These are phyloP conservation scores for Phytopythium litorale DNA, from an alignment of 352 stramenopile species.

Conservation along the genomic window DNA sequence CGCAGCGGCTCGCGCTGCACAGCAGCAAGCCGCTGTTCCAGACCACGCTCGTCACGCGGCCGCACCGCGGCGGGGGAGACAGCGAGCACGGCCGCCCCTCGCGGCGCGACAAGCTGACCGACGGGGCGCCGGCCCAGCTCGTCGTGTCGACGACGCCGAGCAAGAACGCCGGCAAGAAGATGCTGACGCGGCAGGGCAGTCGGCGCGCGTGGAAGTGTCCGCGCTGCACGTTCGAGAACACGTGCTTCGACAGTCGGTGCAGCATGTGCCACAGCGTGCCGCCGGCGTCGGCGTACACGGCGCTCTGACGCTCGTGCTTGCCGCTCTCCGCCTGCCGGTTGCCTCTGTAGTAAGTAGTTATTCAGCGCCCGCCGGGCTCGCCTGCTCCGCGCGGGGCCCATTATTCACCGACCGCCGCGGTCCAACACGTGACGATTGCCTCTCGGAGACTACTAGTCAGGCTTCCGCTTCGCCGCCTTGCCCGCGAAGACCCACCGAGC, in stretches of 20 bases:
- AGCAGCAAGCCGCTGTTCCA: conserved; percentile 28
- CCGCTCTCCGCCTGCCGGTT: too few species aligned
- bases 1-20: conserved; percentile 21
- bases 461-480: background rate
- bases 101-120: background rate
- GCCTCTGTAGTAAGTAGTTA: conserved; percentile 4
- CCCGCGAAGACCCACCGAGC: background rate
- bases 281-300: conserved; percentile 17
- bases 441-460: background rate
- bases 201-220: conserved; percentile 46
- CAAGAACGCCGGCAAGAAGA: conserved; percentile 14
- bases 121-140: background rate
- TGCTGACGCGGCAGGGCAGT: conserved; percentile 29
- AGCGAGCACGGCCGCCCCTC: background rate
- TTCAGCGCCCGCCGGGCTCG: background rate
- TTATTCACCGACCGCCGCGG: background rate
- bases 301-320: conserved; percentile 5
- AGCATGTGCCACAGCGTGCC: conserved; percentile 56
- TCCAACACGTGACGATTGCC: background rate
- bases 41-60: conserved; percentile 25
- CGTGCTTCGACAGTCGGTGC: conserved; percentile 63
- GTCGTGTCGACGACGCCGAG: background rate
- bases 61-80: background rate
- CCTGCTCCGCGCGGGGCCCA: background rate
- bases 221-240: conserved; percentile 73